These are phyloP conservation scores for Kregervanrija fluxuum DNA, from an alignment of 805 yeast species.

Conservation along the genomic window DNA sequence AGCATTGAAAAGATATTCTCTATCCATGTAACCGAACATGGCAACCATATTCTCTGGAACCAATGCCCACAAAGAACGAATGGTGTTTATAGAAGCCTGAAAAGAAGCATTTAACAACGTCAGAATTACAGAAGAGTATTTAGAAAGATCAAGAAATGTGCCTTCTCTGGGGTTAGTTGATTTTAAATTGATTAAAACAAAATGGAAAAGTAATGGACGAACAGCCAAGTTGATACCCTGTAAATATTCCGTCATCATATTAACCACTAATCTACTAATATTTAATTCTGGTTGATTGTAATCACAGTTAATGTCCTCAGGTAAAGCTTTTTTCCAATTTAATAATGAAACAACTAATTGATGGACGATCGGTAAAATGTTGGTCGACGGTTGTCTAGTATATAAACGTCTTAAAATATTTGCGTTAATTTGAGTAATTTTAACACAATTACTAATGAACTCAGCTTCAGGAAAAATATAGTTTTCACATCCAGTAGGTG, in stretches of 20 bases:
- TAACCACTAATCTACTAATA: slow-evolving; percentile 60
- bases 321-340: slow-evolving; percentile 61
- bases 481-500: slow-evolving; percentile 52
- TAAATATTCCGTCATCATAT: slow-evolving; percentile 75
- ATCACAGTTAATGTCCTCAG: slow-evolving; percentile 58
- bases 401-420: slow-evolving; percentile 61
- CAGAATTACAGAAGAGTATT: slow-evolving; percentile 61
- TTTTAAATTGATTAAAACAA: slow-evolving; percentile 60
- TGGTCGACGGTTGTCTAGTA: slow-evolving; percentile 70
- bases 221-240: slow-evolving; percentile 78
- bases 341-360: slow-evolving; percentile 60
- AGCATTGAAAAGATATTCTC: slow-evolving; percentile 73
- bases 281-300: slow-evolving; percentile 45
- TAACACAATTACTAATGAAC: slow-evolving; percentile 67
- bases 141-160: slow-evolving; percentile 50
- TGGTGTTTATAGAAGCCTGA: slow-evolving; percentile 73
- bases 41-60: slow-evolving; percentile 80
- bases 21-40: slow-evolving; percentile 78
- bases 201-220: slow-evolving; percentile 68
- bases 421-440: slow-evolving; percentile 73
- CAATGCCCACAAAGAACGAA: slow-evolving; percentile 66
- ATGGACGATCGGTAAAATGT: slow-evolving; percentile 66
- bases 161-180: slow-evolving; percentile 28
- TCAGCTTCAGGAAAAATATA: slow-evolving; percentile 77
- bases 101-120: slow-evolving; percentile 67